Conservation (phyloP, 768 basidiomycete species). For the Porphyrellus cyaneotinctus region DNA sequence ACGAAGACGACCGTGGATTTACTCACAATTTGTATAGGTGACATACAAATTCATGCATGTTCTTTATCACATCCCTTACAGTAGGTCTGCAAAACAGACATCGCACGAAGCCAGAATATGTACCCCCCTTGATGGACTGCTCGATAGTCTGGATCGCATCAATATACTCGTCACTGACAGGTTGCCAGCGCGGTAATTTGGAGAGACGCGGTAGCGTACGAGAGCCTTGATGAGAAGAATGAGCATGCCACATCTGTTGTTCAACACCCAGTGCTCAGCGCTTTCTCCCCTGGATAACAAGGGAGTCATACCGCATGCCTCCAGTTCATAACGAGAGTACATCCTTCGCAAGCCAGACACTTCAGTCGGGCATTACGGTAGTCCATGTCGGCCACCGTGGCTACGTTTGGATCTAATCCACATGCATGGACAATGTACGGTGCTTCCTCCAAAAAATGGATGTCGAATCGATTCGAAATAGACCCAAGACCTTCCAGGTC, state of each 20-base stretch:
- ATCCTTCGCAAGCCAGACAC: not conserved
- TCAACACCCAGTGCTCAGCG: not conserved
- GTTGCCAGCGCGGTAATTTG: constrained; percentile 2
- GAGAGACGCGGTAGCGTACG: not conserved
- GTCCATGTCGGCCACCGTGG: constrained; percentile 11
- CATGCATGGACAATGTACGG: constrained; percentile 6
- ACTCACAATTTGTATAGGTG: not conserved
- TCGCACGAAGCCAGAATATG: not conserved
- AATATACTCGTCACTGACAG: not conserved
- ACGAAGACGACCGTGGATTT: too few relatives aligned
- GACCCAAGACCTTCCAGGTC: not conserved
- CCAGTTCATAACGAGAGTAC: not conserved
- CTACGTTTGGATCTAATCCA: constrained; percentile 6
- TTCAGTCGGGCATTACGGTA: constrained; percentile 9
- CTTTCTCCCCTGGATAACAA: not conserved
- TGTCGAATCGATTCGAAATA: not conserved
- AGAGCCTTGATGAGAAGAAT: not conserved
- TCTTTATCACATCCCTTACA: not conserved
- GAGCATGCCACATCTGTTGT: constrained; percentile 2
- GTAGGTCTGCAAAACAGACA: constrained; percentile 2
- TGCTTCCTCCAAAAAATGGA: constrained; percentile 5
- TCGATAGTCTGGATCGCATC: not conserved
- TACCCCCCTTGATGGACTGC: not conserved
- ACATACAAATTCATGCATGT: fast-evolving
- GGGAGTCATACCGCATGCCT: constrained; percentile 4